Evolutionary conservation across 1,139 yeast species (phyloP), one percentile per base, ranked within the genome.

Genomic region (Pichia sp.): DNA sequence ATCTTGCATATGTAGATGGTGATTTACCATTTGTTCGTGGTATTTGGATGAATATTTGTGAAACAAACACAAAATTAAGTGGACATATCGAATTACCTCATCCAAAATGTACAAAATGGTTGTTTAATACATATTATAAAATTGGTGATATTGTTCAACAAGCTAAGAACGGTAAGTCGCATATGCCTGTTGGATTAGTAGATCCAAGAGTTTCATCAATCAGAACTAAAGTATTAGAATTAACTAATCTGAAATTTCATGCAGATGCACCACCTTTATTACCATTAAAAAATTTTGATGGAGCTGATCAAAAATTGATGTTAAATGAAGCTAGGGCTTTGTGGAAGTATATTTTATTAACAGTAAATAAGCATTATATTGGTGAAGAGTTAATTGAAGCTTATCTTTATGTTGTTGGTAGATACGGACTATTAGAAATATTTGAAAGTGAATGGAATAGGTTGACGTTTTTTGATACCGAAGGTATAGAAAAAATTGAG

Each of bases 321-420:
- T 53, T 86, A 45, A 82, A 85, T 0, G 97, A 90, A 66, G 80
- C 94, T 0, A 74, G 79, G 49, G 97, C 97, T 0, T 52, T 90
- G 10, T 80, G 94, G 82, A 76, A 76, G 3, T 83, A 75, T 58
- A 66, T 78, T 10, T 54, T 76, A 18, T 62, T 73, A 39, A 61
- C 65, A 43, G 81, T 79, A 0, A 18, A 38, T 25, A 31, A 26
- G 1, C 59, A 65, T 0, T 64, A 72, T 37, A 64, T 85, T 33
- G 74, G 69, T 44, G 60, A 61, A 1, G 68, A 71, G 30, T 65
- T 75, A 8, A 66, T 79, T 25, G 73, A 76, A 41, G 70, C 81
- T 1, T 84, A 73, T 58, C 66, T 87, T 56, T 73, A 73, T 49
- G 72, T 83, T 28, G 78, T 83, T 0, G 70, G 78, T 2, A 67